Conservation (phyloP, 345 rosid genomes). For the Nasturtium officinale region DNA sequence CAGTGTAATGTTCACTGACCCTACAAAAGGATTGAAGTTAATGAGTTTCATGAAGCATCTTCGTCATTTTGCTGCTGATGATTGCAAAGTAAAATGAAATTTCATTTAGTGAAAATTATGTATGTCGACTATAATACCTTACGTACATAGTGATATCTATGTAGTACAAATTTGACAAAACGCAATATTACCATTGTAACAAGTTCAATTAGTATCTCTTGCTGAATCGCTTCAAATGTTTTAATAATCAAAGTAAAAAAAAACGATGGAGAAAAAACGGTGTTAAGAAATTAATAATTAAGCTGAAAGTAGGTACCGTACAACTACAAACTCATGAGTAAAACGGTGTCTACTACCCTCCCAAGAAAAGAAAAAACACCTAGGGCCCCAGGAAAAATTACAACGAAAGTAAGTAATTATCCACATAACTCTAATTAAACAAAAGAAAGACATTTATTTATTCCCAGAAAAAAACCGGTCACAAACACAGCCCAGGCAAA, state of each 20-base stretch:
- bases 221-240: too few species aligned
- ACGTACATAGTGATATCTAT: too few species aligned
- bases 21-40: too few species aligned
- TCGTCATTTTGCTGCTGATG: neutral
- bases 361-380: conserved; percentile 18
- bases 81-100: neutral
- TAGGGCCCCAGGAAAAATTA: conserved; percentile 14
- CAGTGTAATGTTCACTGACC: neutral
- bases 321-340: conserved; percentile 13
- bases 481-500: conserved; percentile 11
- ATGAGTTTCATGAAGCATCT: too few species aligned
- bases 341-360: neutral
- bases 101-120: neutral
- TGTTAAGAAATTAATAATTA: neutral
- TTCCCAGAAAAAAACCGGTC: conserved; percentile 12
- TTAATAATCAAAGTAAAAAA: too few species aligned
- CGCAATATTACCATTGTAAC: neutral
- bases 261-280: neutral
- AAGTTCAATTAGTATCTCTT: neutral
- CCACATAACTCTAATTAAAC: neutral
- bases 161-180: neutral
- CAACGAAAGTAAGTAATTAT: conserved; percentile 36
- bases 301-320: neutral
- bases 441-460: neutral
- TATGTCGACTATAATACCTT: too few species aligned